Percentiles rank a stretch among this genome's conserved stretches.
Evolutionary conservation across 1,284 basidiomycete species (phyloP).

Genomic region (Melampsora americana): DNA sequence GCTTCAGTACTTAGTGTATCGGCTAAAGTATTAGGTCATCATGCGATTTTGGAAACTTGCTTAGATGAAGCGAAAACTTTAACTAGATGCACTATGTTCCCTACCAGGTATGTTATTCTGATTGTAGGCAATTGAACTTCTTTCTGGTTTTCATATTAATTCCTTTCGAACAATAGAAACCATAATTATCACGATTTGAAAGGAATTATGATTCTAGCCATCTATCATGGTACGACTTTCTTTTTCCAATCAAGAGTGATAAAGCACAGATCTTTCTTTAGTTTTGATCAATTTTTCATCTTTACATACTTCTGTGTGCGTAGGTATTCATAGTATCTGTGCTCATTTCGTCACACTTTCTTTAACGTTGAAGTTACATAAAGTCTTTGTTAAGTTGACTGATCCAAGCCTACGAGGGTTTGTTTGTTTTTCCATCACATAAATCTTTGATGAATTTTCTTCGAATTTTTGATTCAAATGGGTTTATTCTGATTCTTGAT

Average conservation of each 20-base stretch:
- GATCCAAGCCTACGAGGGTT: constrained; percentile 10
- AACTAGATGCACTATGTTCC: constrained; percentile 14
- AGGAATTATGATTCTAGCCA: constrained; percentile 12
- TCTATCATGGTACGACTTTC: constrained; percentile 26
- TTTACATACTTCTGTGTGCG: no score
- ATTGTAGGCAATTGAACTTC: neutral
- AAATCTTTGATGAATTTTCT: no score
- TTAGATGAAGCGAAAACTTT: neutral
- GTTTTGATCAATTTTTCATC: no score
- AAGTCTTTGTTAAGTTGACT: constrained; percentile 35
- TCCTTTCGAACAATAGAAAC: neutral
- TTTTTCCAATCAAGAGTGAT: neutral
- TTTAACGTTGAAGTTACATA: constrained; percentile 19
- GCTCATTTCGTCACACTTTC: constrained; percentile 29
- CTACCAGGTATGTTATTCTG: neutral
- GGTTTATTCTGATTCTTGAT: no score
- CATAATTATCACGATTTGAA: constrained; percentile 31
- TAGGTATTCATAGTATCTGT: constrained; percentile 34
- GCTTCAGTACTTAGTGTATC: constrained; percentile 22
- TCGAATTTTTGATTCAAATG: no score
- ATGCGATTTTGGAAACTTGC: neutral
- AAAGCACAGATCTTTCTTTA: neutral
- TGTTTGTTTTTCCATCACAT: no score
- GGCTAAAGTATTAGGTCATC: neutral
- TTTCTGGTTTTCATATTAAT: neutral